These are phyloP conservation scores for Rubroboletus satanas DNA, from an alignment of 768 basidiomycete genomes.

Conservation along the genomic window DNA sequence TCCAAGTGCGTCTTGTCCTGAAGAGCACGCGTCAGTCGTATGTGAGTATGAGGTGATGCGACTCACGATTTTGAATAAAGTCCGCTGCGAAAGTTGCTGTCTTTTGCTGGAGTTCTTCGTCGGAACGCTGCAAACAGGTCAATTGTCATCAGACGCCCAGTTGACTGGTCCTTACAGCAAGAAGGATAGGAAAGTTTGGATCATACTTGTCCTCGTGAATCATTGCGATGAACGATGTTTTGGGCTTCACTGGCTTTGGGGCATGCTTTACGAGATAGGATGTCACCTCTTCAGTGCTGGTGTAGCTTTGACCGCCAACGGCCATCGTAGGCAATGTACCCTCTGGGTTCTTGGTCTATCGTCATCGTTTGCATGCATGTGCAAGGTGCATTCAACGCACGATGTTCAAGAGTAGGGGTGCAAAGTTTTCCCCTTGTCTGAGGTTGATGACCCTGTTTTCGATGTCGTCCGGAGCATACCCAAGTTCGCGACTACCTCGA, in stretches of 20 bases:
- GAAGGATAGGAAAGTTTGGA: constrained; percentile 49
- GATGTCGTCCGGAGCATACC: constrained; percentile 35
- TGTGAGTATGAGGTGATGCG: not conserved
- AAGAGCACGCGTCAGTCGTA: not conserved
- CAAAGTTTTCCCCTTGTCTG: constrained; percentile 45
- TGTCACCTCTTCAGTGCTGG: constrained; percentile 40
- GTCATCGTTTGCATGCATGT: not conserved
- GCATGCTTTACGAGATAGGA: constrained; percentile 40
- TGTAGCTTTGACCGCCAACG: constrained; percentile 34
- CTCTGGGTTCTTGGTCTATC: constrained; percentile 37
- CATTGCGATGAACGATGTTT: constrained; percentile 35
- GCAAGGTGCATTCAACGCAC: constrained; percentile 19
- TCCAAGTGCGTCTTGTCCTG: constrained; percentile 44
- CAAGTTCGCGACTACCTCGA: constrained; percentile 40
- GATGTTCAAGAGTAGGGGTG: constrained; percentile 41
- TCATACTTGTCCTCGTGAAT: constrained; percentile 46
- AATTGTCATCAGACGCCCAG: not conserved
- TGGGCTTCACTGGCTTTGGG: constrained; percentile 33
- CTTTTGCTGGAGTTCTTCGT: constrained; percentile 43
- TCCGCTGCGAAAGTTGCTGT: constrained; percentile 28
- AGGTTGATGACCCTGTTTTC: constrained; percentile 39
- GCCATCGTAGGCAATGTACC: constrained; percentile 43
- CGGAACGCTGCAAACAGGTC: constrained; percentile 36
- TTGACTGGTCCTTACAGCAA: constrained; percentile 31
- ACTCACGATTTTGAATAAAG: constrained; percentile 42